Evolutionary conservation across 345 rosid species (phyloP).

Genomic region (sweet orange (Citrus sinensis)): DVS_A1.0 CM039165.1:31292501-31293000

Average conservation of each 20-base stretch:
- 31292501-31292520: too few species aligned
- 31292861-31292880: neutral
- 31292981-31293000: slow-evolving; percentile 10
- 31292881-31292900: neutral
- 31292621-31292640: too few species aligned
- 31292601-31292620: too few species aligned
- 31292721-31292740: neutral
- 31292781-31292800: neutral
- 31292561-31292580: too few species aligned
- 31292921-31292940: neutral
- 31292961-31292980: slow-evolving; percentile 4
- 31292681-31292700: neutral
- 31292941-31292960: neutral
- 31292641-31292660: too few species aligned
- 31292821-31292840: slow-evolving; percentile 2
- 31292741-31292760: neutral
- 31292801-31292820: neutral
- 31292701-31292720: too few species aligned
- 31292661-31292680: too few species aligned
- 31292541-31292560: too few species aligned
- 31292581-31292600: neutral
- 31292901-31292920: neutral
- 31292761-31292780: neutral
- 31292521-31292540: too few species aligned
- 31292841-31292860: neutral